A percentile compares a stretch with the other conserved stretches of the same genome.
These are phyloP conservation scores for Pyrus communis DNA, from an alignment of 306 rosid species.

Conservation along the genomic window DNA sequence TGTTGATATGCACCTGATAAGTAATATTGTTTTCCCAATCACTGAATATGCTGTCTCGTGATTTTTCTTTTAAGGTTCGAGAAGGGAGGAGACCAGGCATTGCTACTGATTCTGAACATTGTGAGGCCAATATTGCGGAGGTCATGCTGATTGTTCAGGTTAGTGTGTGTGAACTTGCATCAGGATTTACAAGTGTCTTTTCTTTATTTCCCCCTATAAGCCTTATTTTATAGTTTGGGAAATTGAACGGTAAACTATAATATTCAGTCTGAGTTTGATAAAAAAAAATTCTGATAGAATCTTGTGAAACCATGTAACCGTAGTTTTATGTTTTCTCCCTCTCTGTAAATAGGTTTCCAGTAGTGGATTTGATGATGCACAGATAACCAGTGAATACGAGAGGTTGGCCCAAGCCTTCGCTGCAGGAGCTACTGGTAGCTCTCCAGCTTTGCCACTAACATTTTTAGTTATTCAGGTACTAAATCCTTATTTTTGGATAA, in stretches of 20 bases:
- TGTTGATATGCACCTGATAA: background rate
- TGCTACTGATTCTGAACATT: conserved; percentile 38
- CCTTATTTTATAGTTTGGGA: background rate
- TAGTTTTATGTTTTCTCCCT: background rate
- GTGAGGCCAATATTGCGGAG: conserved; percentile 50
- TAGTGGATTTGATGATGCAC: conserved; percentile 50
- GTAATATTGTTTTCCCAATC: background rate
- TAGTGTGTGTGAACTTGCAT: conserved; percentile 19
- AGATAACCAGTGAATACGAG: conserved; percentile 53
- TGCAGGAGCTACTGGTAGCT: conserved; percentile 47
- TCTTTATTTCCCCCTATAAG: background rate
- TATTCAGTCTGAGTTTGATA: conserved; percentile 3
- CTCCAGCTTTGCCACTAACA: conserved; percentile 68
- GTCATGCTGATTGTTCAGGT: conserved; percentile 89
- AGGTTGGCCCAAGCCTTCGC: conserved; percentile 62
- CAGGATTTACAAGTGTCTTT: background rate
- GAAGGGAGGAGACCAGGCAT: conserved; percentile 71
- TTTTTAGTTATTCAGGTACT: conserved; percentile 79
- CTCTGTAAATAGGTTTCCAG: conserved; percentile 56
- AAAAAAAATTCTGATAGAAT: background rate
- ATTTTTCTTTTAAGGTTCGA: conserved; percentile 57
- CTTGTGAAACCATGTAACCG: background rate
- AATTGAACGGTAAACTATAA: conserved; percentile 1
- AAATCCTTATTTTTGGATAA: conserved; percentile 45
- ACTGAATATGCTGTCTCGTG: background rate